Percentiles rank a stretch among this genome's conserved stretches.
Evolutionary conservation across 768 basidiomycete genomes (phyloP).

Genomic region (Cubamyces lactineus): DNA sequence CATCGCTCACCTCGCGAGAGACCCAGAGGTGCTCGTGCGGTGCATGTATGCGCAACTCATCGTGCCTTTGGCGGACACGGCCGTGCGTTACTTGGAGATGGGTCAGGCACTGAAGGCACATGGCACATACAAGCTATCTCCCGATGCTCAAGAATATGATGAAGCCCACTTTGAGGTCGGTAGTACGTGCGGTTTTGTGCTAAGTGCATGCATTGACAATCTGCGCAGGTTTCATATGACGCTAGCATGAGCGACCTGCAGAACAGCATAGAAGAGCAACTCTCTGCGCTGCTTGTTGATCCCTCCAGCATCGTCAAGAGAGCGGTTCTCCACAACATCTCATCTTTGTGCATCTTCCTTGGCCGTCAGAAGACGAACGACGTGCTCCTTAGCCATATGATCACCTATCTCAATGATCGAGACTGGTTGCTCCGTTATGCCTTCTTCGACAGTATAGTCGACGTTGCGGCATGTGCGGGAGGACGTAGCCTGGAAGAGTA

Average conservation of each 20-base stretch:
- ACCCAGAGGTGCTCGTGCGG: conserved; percentile 84
- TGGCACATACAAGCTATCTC: conserved; percentile 65
- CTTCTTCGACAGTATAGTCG: conserved; percentile 95
- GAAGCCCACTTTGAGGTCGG: conserved; percentile 80
- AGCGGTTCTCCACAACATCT: conserved; percentile 84
- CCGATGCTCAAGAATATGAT: conserved; percentile 73
- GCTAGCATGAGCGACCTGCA: conserved; percentile 86
- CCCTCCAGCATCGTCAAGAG: conserved; percentile 89
- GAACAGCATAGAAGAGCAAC: conserved; percentile 81
- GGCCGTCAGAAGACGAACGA: conserved; percentile 94
- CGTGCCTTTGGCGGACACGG: conserved; percentile 82
- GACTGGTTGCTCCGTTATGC: conserved; percentile 92
- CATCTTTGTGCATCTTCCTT: conserved; percentile 89
- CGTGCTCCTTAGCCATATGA: conserved; percentile 86
- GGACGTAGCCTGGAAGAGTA: conserved; percentile 93
- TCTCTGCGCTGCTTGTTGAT: conserved; percentile 86
- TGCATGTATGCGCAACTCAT: conserved; percentile 84
- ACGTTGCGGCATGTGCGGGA: conserved; percentile 93
- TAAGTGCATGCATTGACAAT: neutral
- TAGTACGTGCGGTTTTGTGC: neutral
- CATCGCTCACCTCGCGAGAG: conserved; percentile 77
- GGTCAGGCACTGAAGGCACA: conserved; percentile 88
- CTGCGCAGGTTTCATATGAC: conserved; percentile 83
- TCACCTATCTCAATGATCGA: conserved; percentile 84
- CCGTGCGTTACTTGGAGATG: conserved; percentile 90